Base-by-base conservation (phyloP, 805 yeast genomes). In the Cyberlindnera samutprakarnensis region DNA sequence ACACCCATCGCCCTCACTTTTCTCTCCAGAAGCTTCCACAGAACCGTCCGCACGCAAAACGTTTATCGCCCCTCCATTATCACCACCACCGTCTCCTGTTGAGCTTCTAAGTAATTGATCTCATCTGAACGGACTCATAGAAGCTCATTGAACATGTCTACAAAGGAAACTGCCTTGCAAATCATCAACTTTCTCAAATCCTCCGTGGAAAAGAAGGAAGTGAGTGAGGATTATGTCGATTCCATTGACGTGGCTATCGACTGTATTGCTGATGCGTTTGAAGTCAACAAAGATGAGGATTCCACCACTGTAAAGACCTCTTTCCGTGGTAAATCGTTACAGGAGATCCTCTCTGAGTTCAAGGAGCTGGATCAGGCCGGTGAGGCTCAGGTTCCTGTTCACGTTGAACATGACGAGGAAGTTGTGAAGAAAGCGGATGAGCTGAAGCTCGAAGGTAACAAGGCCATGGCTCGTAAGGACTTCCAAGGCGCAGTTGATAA, bases 201-300 rank as follows among this genome's bases (percentile, higher is more conserved):
- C 13, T 60, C 83, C 9, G 71, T 81, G 14, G 53, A 68, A 28
- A 68, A 70, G 41, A 82, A 83, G 26, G 70, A 71, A 26, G 72
- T 88, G 28, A 60, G 79, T 23, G 82, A 77, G 41, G 97, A 90
- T 42, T 84, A 78, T 53, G 68, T 70, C 35, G 97, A 92, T 46
- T 85, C 96, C 8, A 67, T 90, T 46, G 96, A 87, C 44, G 94
- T 90, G 31, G 97, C 97, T 39, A 71, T 87, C 44, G 95, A 86
- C 52, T 86, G 96, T 64, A 74, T 92, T 36, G 74, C 83, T 16
- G 97, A 88, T 48, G 86, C 94, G 9, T 90, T 80, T 54, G 77
- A 67, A 30, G 76, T 88, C 17, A 66, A 70, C 42, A 67, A 69
- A 44, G 78, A 70, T 17, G 63, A 61, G 15, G 67, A 68, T 22